phyloP scores from a whole-genome alignment of 495 filamentous ascomycete species.

The Penicillium alfredii region DNA sequence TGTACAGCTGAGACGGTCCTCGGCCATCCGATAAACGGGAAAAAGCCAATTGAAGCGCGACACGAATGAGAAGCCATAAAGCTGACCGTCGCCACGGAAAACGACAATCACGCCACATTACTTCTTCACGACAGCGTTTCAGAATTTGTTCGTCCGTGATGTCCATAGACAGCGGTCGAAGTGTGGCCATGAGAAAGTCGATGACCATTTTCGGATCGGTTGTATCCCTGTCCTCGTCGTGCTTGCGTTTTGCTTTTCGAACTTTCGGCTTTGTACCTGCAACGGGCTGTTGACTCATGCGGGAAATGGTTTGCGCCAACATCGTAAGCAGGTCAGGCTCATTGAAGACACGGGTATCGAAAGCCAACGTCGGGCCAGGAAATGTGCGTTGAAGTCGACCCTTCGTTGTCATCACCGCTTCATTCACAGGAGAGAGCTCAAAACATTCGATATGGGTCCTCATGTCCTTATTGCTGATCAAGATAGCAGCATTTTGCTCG shows the following conservation, averaged over 20 bases:
- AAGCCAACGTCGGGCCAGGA: slow-evolving; percentile 41
- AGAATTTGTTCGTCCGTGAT: slow-evolving; percentile 27
- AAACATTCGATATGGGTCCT: slow-evolving; percentile 47
- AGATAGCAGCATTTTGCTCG: slow-evolving; percentile 55
- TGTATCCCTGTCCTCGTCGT: slow-evolving; percentile 50
- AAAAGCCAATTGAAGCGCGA: slow-evolving; percentile 39
- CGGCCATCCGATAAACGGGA: background rate
- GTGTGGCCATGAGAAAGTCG: slow-evolving; percentile 44
- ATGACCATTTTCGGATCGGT: slow-evolving; percentile 50
- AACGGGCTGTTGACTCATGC: slow-evolving; percentile 38
- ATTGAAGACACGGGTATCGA: slow-evolving; percentile 28
- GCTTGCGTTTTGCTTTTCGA: slow-evolving; percentile 30
- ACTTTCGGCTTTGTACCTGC: slow-evolving; percentile 31
- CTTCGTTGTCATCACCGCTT: slow-evolving; percentile 36
- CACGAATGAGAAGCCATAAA: slow-evolving; percentile 55
- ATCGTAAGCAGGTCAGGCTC: slow-evolving; percentile 30
- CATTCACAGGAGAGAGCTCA: slow-evolving; percentile 48
- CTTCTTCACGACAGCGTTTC: slow-evolving; percentile 60
- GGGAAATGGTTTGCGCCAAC: slow-evolving; percentile 27
- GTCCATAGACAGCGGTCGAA: slow-evolving; percentile 38
- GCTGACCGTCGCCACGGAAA: slow-evolving; percentile 53
- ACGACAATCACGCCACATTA: slow-evolving; percentile 38
- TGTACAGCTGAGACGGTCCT: slow-evolving; percentile 36
- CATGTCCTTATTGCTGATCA: slow-evolving; percentile 33
- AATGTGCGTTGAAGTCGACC: slow-evolving; percentile 52